Conservation (phyloP, 148 eudicot species). For the Chenopodium album region DNA sequence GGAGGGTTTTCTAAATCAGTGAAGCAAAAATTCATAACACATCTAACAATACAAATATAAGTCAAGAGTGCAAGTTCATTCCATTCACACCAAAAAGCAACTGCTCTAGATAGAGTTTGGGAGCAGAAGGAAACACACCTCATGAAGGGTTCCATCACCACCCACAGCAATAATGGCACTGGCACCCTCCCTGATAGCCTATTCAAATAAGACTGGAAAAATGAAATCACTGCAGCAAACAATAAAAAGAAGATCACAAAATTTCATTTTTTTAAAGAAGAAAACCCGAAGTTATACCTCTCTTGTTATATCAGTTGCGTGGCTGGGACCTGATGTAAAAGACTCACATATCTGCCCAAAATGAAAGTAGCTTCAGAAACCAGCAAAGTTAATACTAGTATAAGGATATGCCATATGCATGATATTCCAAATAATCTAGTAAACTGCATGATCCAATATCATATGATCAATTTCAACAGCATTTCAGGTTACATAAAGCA, state of each 20-base stretch:
- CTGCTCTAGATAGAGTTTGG: background rate
- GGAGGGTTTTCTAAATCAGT: background rate
- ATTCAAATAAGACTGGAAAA: conserved; percentile 10
- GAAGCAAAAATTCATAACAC: background rate
- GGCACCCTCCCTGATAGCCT: conserved; percentile 95
- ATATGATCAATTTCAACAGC: background rate
- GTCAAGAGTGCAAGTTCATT: background rate
- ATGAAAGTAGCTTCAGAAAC: conserved; percentile 18
- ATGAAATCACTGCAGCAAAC: background rate
- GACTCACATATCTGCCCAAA: conserved; percentile 76
- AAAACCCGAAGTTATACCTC: conserved; percentile 48
- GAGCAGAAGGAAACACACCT: conserved; percentile 45
- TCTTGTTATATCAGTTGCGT: conserved; percentile 89
- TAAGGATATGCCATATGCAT: background rate
- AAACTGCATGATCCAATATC: background rate
- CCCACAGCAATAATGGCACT: conserved; percentile 95
- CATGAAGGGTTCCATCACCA: conserved; percentile 98
- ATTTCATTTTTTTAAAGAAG: background rate
- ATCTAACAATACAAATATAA: background rate
- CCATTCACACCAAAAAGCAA: background rate
- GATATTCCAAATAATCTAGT: background rate
- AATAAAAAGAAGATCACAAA: background rate
- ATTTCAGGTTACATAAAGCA: background rate
- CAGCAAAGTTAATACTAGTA: background rate
- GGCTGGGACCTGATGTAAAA: conserved; percentile 83